Conservation (phyloP, 2,329 filamentous ascomycete genomes). For the Mycosphaerella sp. region DNA sequence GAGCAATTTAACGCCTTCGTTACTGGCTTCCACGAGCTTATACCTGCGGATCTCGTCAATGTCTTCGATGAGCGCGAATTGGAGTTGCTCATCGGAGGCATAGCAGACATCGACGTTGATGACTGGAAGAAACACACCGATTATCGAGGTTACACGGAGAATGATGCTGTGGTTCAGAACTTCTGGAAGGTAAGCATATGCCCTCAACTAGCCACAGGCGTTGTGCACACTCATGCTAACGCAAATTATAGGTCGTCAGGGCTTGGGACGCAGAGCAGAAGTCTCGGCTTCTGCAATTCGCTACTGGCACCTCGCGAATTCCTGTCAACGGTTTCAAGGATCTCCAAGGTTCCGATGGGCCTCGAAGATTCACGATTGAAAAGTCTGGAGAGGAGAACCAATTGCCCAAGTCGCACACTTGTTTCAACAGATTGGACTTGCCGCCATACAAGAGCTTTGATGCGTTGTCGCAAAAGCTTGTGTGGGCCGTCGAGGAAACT, state of each 20-base stretch:
- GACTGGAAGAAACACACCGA: slow-evolving; percentile 99
- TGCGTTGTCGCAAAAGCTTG: slow-evolving; percentile 78
- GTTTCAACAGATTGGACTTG: slow-evolving; percentile 95
- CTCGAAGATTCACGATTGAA: slow-evolving; percentile 93
- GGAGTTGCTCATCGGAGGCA: slow-evolving; percentile 93
- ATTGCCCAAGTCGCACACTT: slow-evolving; percentile 94
- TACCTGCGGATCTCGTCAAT: slow-evolving; percentile 92
- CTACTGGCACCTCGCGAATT: slow-evolving; percentile 94
- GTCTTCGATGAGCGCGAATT: slow-evolving; percentile 98
- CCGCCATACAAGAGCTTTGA: slow-evolving; percentile 89
- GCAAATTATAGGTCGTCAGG: slow-evolving; percentile 58
- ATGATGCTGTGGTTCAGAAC: slow-evolving; percentile 92
- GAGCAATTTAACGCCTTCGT: slow-evolving; percentile 99
- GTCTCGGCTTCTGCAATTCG: slow-evolving; percentile 90
- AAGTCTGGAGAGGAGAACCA: slow-evolving; percentile 89
- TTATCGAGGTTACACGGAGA: slow-evolving; percentile 96
- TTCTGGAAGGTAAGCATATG: slow-evolving; percentile 72
- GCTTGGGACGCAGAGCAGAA: slow-evolving; percentile 99
- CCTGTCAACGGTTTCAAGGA: slow-evolving; percentile 99
- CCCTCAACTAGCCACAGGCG: background rate
- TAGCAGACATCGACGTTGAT: slow-evolving; percentile 98
- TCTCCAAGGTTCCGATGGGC: slow-evolving; percentile 92
- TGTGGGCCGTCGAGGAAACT: slow-evolving; percentile 96
- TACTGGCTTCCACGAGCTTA: slow-evolving; percentile 94
- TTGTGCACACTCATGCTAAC: slow-evolving; percentile 16